Evolutionary conservation across 1,284 basidiomycete species (phyloP).

Genomic region (Heliocybe sulcata): DNA sequence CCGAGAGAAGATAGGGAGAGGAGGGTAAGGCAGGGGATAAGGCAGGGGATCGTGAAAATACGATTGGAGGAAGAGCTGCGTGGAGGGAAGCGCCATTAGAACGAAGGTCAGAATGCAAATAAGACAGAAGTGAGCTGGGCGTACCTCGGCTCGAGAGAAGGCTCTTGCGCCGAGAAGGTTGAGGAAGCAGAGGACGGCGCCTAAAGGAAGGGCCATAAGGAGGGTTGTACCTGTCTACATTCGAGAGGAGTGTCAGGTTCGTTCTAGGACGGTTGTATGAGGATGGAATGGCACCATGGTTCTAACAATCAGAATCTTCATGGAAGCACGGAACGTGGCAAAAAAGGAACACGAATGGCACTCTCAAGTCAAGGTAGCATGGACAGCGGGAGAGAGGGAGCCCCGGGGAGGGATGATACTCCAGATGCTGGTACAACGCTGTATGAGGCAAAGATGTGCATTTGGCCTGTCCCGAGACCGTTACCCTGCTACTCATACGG

Average conservation of each 20-base stretch:
- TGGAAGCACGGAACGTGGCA: too few species aligned
- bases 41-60: slow-evolving; percentile 62
- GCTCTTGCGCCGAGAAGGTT: slow-evolving; percentile 63
- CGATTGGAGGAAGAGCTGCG: slow-evolving; percentile 57
- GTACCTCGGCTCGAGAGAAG: slow-evolving; percentile 64
- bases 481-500: too few species aligned
- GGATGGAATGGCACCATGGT: neutral
- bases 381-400: too few species aligned
- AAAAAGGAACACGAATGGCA: too few species aligned
- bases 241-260: slow-evolving; percentile 1
- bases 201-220: slow-evolving; percentile 68
- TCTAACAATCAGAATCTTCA: too few species aligned
- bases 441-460: too few species aligned
- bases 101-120: neutral
- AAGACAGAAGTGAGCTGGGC: slow-evolving; percentile 10
- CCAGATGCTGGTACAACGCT: too few species aligned
- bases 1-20: slow-evolving; percentile 64
- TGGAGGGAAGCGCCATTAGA: neutral
- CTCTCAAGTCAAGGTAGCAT: too few species aligned
- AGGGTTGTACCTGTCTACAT: slow-evolving; percentile 65
- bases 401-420: too few species aligned
- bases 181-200: slow-evolving; percentile 68
- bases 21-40: slow-evolving; percentile 49
- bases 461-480: too few species aligned
- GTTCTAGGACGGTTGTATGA: neutral